phyloP scores from a whole-genome alignment of 805 yeast species.

The Schwanniomyces vanrijiae region DNA sequence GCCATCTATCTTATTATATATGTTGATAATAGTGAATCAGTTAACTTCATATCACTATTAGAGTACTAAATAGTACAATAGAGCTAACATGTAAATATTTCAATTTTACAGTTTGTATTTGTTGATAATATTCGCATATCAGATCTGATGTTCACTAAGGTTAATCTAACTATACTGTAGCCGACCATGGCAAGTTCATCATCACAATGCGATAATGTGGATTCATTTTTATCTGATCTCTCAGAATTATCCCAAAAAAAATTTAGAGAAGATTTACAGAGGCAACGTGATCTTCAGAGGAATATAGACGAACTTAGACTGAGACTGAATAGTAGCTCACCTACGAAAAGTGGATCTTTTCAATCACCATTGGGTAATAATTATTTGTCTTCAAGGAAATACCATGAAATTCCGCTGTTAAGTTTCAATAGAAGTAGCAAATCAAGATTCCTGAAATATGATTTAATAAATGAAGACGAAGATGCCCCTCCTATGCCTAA shows the following conservation, averaged over 20 bases:
- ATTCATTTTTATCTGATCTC: slow-evolving; percentile 35
- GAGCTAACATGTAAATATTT: neutral
- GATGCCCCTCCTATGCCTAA: neutral
- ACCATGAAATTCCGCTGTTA: slow-evolving; percentile 11
- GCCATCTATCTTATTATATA: neutral
- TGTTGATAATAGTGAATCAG: neutral
- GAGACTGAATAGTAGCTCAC: slow-evolving; percentile 22
- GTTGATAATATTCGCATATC: neutral
- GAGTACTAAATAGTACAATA: neutral
- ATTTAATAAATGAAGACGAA: neutral
- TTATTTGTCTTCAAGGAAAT: neutral
- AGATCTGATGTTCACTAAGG: neutral
- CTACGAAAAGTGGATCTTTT: slow-evolving; percentile 11
- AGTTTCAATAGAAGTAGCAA: slow-evolving; percentile 14
- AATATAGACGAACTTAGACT: slow-evolving; percentile 29
- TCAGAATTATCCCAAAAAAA: slow-evolving; percentile 38
- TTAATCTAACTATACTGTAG: neutral
- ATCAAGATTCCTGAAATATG: neutral
- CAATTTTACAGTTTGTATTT: neutral
- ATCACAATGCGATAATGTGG: slow-evolving; percentile 33
- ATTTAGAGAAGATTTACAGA: slow-evolving; percentile 32
- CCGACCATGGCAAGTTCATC: slow-evolving; percentile 17
- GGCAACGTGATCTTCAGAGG: slow-evolving; percentile 32
- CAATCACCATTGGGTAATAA: neutral
- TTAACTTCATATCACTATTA: neutral